Evolutionary conservation across 2,329 filamentous ascomycete genomes (phyloP).

Genomic region (Phialophora tarda): DNA sequence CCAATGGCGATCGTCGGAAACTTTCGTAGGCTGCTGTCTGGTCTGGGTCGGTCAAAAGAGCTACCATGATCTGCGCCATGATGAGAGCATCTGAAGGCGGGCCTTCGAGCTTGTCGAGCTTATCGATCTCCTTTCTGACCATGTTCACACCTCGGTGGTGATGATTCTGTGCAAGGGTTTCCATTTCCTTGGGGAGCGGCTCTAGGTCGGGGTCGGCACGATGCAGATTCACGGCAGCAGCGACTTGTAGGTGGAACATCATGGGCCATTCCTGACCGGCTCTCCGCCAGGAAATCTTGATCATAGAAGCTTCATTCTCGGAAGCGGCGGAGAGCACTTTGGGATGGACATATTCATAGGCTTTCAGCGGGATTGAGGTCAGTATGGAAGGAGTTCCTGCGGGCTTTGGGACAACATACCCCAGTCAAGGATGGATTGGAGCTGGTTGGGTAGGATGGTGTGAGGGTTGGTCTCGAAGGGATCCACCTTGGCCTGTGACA

Average conservation of each 20-base stretch:
- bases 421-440: conserved; percentile 23
- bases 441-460: conserved; percentile 17
- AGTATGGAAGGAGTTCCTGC: neutral
- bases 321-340: conserved; percentile 12
- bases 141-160: conserved; percentile 18
- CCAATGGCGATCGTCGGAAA: conserved; percentile 20
- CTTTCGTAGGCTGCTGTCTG: conserved; percentile 9
- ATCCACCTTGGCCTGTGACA: conserved; percentile 24
- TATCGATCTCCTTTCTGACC: conserved; percentile 17
- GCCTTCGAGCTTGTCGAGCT: conserved; percentile 16
- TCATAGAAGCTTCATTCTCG: conserved; percentile 2
- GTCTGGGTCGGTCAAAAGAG: conserved; percentile 19
- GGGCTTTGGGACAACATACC: conserved; percentile 9
- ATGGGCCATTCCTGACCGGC: conserved; percentile 25
- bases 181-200: conserved; percentile 12
- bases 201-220: conserved; percentile 15
- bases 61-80: conserved; percentile 28
- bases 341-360: conserved; percentile 26
- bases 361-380: conserved; percentile 2
- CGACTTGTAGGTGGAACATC: conserved; percentile 29
- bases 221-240: conserved; percentile 23
- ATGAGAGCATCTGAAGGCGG: conserved; percentile 23
- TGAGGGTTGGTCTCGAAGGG: conserved; percentile 24
- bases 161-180: conserved; percentile 17
- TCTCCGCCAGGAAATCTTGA: conserved; percentile 25